Conservation (phyloP, 2,329 filamentous ascomycete genomes). For the Periconia sp. region DNA sequence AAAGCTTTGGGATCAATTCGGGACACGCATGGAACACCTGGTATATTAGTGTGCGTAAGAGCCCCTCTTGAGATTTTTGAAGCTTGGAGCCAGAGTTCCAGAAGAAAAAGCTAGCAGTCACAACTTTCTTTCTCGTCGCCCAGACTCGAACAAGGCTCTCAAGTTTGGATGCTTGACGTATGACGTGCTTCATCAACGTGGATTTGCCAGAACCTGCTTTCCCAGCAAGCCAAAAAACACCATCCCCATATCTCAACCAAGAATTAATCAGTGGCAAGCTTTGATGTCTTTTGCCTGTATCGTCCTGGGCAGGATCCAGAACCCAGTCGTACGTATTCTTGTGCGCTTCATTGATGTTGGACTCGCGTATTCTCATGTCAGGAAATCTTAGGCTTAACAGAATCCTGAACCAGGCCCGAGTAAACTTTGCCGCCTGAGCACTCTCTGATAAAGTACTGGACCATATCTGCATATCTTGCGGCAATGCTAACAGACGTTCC, state of each 20-base stretch:
- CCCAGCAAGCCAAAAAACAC: not conserved
- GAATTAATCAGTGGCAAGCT: too few species aligned
- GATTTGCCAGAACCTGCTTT: constrained; percentile 2
- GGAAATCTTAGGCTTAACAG: too few species aligned
- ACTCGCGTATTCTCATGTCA: too few species aligned
- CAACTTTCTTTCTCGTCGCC: not conserved
- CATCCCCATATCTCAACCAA: not conserved
- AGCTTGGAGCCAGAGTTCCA: constrained; percentile 19
- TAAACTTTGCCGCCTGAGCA: too few species aligned
- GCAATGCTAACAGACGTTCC: too few species aligned
- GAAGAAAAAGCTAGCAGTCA: not conserved
- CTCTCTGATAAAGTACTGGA: too few species aligned
- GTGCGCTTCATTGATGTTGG: too few species aligned
- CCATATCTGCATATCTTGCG: too few species aligned
- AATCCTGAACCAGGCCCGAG: too few species aligned
- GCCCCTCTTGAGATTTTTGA: constrained; percentile 24
- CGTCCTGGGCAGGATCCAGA: too few species aligned
- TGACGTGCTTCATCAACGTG: not conserved
- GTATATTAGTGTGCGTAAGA: constrained; percentile 26
- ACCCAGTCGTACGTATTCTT: too few species aligned
- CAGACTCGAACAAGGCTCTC: not conserved
- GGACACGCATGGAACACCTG: constrained; percentile 16
- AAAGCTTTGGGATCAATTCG: not conserved
- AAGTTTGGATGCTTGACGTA: not conserved
- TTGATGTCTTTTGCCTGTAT: too few species aligned